Base-by-base conservation (phyloP, 148 eudicot genomes). In the Camellia granthamiana region DNA sequence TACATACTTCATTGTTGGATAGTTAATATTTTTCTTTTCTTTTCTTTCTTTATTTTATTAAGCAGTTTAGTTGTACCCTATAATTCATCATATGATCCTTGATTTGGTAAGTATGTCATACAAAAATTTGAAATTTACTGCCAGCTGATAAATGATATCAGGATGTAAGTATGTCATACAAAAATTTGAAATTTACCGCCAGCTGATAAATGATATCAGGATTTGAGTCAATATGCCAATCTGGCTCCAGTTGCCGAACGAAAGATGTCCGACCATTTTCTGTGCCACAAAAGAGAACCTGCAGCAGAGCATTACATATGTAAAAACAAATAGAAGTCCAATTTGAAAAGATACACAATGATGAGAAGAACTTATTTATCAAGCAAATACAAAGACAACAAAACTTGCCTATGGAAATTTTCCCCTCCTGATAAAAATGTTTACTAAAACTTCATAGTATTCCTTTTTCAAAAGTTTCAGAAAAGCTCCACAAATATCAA, bases 161-260 rank as follows among this genome's bases (percentile, higher is more conserved):
- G 90, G 88, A 80, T 86, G 43, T 61, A 68, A 13, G 14, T 64
- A 23, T 67, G 47, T 67, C 11, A 55, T 8, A 43, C 14, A 59
- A 58, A 38, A 68, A 75, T 43, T 21, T 12, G 52, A 55, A 19
- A 65, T 64, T 82, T 93, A 96, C 99, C 89, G 97, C 91, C 69
- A 96, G 86, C 83, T 96, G 99, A 67, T 86, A 75, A 83, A 85
- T 61, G 60, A 96, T 91, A 74, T 96, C 99, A 63, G 90, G 88
- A 80, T 86, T 96, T 6, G 97, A 83, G 79, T 96, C 99, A 70
- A 96, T 91, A 85, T 96, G 99, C 99, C 98, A 96, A 83, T 96
- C 99, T 71, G 99, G 98, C 85, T 96, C 99, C 81, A 96, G 83
- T 74, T 96, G 99, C 81, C 99, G 89, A 75, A 96, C 99, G 63